Percentiles rank a stretch among this genome's conserved stretches.
Conservation (phyloP, 257 asterid species). For the Scutellaria barbata region DNA sequence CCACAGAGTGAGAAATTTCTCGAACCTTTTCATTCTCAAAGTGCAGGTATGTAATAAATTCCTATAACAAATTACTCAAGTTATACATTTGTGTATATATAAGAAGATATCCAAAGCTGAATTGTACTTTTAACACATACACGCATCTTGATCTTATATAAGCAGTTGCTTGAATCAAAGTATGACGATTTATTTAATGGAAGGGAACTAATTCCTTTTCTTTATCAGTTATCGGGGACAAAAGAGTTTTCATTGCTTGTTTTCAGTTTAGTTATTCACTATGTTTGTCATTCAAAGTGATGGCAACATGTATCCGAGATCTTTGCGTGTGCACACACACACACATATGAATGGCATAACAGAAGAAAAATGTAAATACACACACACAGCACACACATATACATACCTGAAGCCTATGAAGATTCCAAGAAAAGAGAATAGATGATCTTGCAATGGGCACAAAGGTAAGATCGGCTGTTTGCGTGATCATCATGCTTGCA, state of each 20-base stretch:
- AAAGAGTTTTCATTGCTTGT: not conserved
- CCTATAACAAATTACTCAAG: constrained; percentile 49
- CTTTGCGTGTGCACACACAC: not conserved
- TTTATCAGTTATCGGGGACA: not conserved
- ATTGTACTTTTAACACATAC: not conserved
- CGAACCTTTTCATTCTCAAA: constrained; percentile 84
- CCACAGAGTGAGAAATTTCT: constrained; percentile 70
- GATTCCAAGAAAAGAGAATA: constrained; percentile 55
- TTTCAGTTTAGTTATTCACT: not conserved
- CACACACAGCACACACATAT: not conserved
- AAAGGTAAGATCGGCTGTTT: constrained; percentile 72
- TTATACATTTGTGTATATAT: constrained; percentile 7
- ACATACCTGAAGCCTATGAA: constrained; percentile 67
- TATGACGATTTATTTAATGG: constrained; percentile 6
- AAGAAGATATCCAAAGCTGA: constrained; percentile 14
- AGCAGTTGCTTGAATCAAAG: constrained; percentile 1
- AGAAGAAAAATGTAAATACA: constrained; percentile 11
- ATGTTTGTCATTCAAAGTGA: not conserved
- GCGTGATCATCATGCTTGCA: constrained; percentile 79
- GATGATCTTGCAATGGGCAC: constrained; percentile 63
- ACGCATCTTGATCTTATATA: not conserved
- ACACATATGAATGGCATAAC: not conserved
- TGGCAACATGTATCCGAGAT: not conserved
- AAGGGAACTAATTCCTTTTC: constrained; percentile 14
- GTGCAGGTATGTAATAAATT: constrained; percentile 52